Evolutionary conservation across 441 rosid species (phyloP), one percentile per base, ranked within the genome.

Genomic region (Pelargonium cotyledonis): DNA sequence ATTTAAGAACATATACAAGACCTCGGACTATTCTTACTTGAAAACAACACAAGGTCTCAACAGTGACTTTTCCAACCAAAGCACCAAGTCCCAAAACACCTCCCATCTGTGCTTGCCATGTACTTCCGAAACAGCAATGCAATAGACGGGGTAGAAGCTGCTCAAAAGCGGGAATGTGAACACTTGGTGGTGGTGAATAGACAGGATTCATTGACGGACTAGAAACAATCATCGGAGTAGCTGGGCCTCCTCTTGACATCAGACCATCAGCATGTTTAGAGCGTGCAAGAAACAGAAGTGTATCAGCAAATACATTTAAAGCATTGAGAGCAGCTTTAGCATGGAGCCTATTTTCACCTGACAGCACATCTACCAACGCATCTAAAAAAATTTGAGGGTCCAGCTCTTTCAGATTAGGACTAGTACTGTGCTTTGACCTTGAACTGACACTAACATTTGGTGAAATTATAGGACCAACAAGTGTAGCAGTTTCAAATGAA

Each of bases 61-160:
- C 99, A 77, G 97, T 92, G 68, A 92, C 96, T 85, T 89, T 95
- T 74, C 99, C 99, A 49, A 95, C 95, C 79, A 95, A 75, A 60
- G 98, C 92, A 79, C 96, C 95, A 72, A 95, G 86, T 68, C 99
- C 98, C 91, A 90, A 86, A 73, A 95, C 98, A 73, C 98, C 99
- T 69, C 99, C 99, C 89, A 95, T 92, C 73, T 92, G 98, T 64
- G 99, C 89, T 82, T 95, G 97, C 99, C 99, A 95, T 68, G 89
- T 85, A 72, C 84, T 92, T 72, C 98, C 95, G 80, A 89, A 92
- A 78, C 98, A 95, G 81, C 97, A 89, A 81, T 92, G 99, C 79
- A 95, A 78, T 76, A 95, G 89, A 46, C 98, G 97, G 68, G 97
- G 98, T 66, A 95, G 80, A 80, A 95, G 95, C 79, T 95, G 98